Evolutionary conservation across 495 filamentous ascomycete species (phyloP).

Genomic region (Podospora comata): DNA sequence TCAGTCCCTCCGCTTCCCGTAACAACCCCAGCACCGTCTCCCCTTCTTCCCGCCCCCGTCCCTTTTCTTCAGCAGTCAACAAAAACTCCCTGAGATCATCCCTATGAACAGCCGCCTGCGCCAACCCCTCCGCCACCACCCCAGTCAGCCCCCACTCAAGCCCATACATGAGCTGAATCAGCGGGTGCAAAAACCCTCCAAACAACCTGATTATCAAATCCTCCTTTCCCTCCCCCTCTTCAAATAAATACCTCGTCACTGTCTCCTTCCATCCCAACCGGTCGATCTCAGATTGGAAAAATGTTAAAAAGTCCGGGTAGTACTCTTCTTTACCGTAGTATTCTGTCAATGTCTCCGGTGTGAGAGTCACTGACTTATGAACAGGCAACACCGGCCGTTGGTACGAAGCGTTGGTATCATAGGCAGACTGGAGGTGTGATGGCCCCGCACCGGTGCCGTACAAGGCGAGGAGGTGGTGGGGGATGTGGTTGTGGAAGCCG

Average conservation of each 20-base stretch:
- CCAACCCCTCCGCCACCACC: slow-evolving; percentile 75
- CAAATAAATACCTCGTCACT: slow-evolving; percentile 65
- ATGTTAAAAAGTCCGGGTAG: slow-evolving; percentile 67
- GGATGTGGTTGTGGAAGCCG: slow-evolving; percentile 70
- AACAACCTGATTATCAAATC: slow-evolving; percentile 27
- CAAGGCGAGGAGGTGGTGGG: slow-evolving; percentile 69
- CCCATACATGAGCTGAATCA: slow-evolving; percentile 83
- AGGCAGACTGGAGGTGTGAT: slow-evolving; percentile 53
- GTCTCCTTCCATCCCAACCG: slow-evolving; percentile 51
- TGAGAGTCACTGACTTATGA: slow-evolving; percentile 45
- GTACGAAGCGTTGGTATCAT: slow-evolving; percentile 57
- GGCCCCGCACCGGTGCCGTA: slow-evolving; percentile 69
- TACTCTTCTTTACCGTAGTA: slow-evolving; percentile 49
- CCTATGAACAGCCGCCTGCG: slow-evolving; percentile 66
- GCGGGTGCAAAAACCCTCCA: slow-evolving; percentile 68
- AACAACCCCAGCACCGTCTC: slow-evolving; percentile 52
- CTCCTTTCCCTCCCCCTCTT: neutral
- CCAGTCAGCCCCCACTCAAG: slow-evolving; percentile 78
- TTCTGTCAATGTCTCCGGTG: slow-evolving; percentile 44
- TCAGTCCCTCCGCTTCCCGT: slow-evolving; percentile 51
- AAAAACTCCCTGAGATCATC: slow-evolving; percentile 52
- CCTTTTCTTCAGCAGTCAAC: slow-evolving; percentile 48
- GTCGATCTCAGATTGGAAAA: slow-evolving; percentile 67
- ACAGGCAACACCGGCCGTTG: slow-evolving; percentile 51
- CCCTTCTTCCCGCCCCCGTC: slow-evolving; percentile 37